Evolutionary conservation across 306 rosid genomes (phyloP), one percentile per base, ranked within the genome.

Genomic region (Cucumis melo): DNA sequence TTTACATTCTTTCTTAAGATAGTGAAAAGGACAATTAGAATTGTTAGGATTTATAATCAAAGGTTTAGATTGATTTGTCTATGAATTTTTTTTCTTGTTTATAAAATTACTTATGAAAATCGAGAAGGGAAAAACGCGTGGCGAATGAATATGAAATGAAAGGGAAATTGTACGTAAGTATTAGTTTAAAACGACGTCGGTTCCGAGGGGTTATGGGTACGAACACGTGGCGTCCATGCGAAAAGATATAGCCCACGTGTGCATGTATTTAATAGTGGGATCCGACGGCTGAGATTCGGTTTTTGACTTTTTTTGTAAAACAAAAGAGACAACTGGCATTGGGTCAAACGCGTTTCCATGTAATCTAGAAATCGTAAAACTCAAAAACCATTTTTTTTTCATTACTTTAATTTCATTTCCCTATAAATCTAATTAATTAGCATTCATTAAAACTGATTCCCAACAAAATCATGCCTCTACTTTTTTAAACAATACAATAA

Each of bases 401-500:
- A 12, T 41, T 67, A 8, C 2, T 17, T 42, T 17, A 19, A 34
- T 17, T 64, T 68, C 36, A 68, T n/a, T 70, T 70, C 74, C 74
- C 74, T 20, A 67, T 67, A 67, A 67, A 70, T 70, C 21, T 46
- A 70, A 70, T 70, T 70, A 46, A 46, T 46, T 70, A 68, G 10
- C 74, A 42, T 42, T 70, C 56, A 44, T 70, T 46, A 21, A 44
- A 44, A 68, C 10, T 48, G 75, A 46, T 70, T 70, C 55, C 55
- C 38, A 24, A 46, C 57, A 46, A 70, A 70, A 23, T 46, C 75
- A 70, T 46, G 55, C 36, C 42, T 42, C n/a, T 11, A 1, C 20
- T 68, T 21, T 51, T 15, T 0, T 50, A 13, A 4, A 50, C 15
- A 50, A 15, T 15, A 1, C 29, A 27, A 27, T 27, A 27, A 27